Percentiles rank a stretch among this genome's conserved stretches.
These are phyloP conservation scores for Stephania cephalantha DNA, from an alignment of 164 flowering plant genomes.

Conservation along the genomic window DNA sequence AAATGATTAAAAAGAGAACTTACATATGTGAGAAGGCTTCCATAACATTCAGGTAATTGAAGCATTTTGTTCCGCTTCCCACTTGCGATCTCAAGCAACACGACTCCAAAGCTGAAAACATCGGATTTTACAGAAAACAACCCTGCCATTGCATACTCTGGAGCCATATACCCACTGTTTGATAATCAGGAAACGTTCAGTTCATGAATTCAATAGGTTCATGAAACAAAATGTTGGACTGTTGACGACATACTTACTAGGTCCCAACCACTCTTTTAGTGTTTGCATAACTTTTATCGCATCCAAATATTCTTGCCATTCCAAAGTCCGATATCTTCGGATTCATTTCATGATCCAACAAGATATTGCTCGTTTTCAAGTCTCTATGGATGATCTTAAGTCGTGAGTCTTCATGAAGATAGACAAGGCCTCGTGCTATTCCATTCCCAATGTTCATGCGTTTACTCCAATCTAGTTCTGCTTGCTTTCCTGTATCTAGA, in stretches of 20 bases:
- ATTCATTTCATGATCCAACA: constrained; percentile 24
- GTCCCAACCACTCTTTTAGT: constrained; percentile 30
- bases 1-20: not conserved
- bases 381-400: constrained; percentile 28
- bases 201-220: not conserved
- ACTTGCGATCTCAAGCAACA: constrained; percentile 21
- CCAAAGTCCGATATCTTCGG: constrained; percentile 33
- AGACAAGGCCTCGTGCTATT: constrained; percentile 27
- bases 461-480: constrained; percentile 22
- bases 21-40: constrained; percentile 22
- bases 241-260: constrained; percentile 15
- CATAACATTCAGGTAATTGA: constrained; percentile 9
- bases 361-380: constrained; percentile 26
- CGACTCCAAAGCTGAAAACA: constrained; percentile 24
- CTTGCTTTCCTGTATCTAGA: not conserved
- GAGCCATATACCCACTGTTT: constrained; percentile 15
- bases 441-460: constrained; percentile 23
- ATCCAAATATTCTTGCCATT: constrained; percentile 25
- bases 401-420: constrained; percentile 33
- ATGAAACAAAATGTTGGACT: not conserved
- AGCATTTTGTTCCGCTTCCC: constrained; percentile 18
- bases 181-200: not conserved
- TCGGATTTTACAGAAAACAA: constrained; percentile 12
- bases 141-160: constrained; percentile 16
- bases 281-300: constrained; percentile 16